Evolutionary conservation across 2,329 filamentous ascomycete genomes (phyloP).

Genomic region (Sarocladiaceae sp.): DNA sequence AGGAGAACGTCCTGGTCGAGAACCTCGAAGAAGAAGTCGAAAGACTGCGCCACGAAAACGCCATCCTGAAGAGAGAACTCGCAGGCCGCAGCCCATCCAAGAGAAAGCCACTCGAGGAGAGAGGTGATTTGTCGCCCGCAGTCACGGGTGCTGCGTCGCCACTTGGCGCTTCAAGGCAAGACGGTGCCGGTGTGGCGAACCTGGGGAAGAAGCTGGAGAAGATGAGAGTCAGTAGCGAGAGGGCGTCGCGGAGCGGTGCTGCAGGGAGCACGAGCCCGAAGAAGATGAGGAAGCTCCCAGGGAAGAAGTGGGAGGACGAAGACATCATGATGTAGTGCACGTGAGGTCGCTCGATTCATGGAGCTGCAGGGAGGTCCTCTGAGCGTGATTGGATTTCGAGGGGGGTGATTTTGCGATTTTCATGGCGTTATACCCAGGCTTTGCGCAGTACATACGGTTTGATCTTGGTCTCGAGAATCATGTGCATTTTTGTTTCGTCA

Average conservation of each 20-base stretch:
- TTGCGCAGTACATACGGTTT: slow-evolving; percentile 5
- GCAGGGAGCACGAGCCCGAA: slow-evolving; percentile 39
- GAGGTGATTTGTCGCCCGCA: slow-evolving; percentile 35
- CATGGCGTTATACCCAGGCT: slow-evolving; percentile 8
- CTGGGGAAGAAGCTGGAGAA: slow-evolving; percentile 43
- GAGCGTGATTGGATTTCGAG: not conserved
- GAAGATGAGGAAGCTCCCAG: slow-evolving; percentile 44
- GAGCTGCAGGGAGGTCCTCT: not conserved
- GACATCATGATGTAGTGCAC: slow-evolving; percentile 26
- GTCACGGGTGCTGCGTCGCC: slow-evolving; percentile 3
- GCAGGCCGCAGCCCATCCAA: slow-evolving; percentile 57
- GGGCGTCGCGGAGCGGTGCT: slow-evolving; percentile 16
- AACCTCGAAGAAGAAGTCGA: slow-evolving; percentile 68
- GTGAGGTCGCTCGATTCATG: not conserved
- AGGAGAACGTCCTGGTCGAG: slow-evolving; percentile 57
- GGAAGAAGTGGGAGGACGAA: slow-evolving; percentile 43
- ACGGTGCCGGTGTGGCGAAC: slow-evolving; percentile 24
- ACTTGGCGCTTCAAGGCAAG: slow-evolving; percentile 8
- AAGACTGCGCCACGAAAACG: slow-evolving; percentile 57
- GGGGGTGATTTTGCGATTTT: slow-evolving; percentile 5
- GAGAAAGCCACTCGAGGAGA: slow-evolving; percentile 47
- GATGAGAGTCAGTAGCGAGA: slow-evolving; percentile 39
- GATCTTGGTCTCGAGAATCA: not conserved
- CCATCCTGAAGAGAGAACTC: slow-evolving; percentile 60
- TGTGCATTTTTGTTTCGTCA: not conserved